Base-by-base conservation (phyloP, 1,284 basidiomycete species). In the Ganoderma resinaceum region DNA sequence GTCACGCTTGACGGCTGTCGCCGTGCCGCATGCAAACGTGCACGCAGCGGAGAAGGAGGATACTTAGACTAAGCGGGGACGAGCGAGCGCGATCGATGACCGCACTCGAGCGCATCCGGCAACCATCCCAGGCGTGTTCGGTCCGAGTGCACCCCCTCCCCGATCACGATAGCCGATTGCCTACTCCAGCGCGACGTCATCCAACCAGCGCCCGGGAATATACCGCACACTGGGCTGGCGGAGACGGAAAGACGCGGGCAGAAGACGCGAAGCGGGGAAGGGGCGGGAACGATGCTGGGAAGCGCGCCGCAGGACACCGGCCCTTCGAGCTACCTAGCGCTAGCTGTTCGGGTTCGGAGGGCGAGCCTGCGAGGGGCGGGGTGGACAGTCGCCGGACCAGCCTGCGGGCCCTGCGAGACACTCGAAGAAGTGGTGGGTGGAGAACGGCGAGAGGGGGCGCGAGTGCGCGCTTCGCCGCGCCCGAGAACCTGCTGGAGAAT, bases 41-140 rank as follows among this genome's bases (percentile, higher is more conserved):
- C n/a, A 46, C n/a, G 43, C 18, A 52, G 49, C 52, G 52, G 52
- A 18, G 29, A 7, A 18, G n/a, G 14, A 31, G 52, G 20, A 53
- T 14, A 31, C n/a, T n/a, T n/a, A n/a, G n/a, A n/a, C n/a, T n/a
- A n/a, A n/a, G n/a, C n/a, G n/a, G n/a, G n/a, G n/a, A n/a, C n/a
- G n/a, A n/a, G n/a, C 46, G 46, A 49, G 46, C 26, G 46, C 64
- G 46, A 69, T 69, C 67, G 67, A 69, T 69, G 61, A 61, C 55
- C 42, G 16, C 53, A 26, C 40, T 31, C 33, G 53, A 38, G 33
- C 55, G 55, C 33, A 69, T 55, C 23, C 33, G 67, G 67, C 52
- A 65, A 58, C 40, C 26, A 46, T 38, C 37, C 55, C 43, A 43
- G 20, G 16, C 9, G 35, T 7, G 14, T 61, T 42, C 67, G 57